Percentiles rank a stretch among this genome's conserved stretches.
These are phyloP conservation scores for Aspergillus flavus DNA, from an alignment of 2,329 filamentous ascomycete species.

Conservation along the genomic window DNA sequence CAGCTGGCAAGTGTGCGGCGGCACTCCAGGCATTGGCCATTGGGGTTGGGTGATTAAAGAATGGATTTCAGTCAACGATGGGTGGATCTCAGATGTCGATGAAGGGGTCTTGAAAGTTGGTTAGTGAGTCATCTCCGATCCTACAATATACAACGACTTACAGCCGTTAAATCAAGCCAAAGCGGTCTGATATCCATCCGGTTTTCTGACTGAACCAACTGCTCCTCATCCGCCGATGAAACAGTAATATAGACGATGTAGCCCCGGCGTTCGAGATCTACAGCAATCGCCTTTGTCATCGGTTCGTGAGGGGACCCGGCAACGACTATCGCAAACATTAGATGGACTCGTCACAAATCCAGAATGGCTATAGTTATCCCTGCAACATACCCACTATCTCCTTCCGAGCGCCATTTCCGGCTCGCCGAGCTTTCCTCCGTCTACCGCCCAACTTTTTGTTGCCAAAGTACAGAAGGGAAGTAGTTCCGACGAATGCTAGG, in stretches of 20 bases:
- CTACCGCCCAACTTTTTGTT: conserved; percentile 61
- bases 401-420: conserved; percentile 78
- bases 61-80: conserved; percentile 73
- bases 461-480: conserved; percentile 59
- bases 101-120: conserved; percentile 57
- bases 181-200: conserved; percentile 80
- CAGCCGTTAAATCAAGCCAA: conserved; percentile 72
- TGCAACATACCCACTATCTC: conserved; percentile 68
- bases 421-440: conserved; percentile 75
- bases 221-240: conserved; percentile 81
- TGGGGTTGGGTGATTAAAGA: conserved; percentile 73
- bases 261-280: conserved; percentile 86
- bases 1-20: conserved; percentile 73
- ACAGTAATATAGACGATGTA: conserved; percentile 94
- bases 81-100: conserved; percentile 57
- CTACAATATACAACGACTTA: conserved; percentile 22
- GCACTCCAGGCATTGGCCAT: conserved; percentile 73
- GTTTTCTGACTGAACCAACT: conserved; percentile 73
- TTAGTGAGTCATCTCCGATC: conserved; percentile 7
- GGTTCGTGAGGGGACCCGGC: conserved; percentile 86
- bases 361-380: conserved; percentile 14
- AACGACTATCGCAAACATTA: conserved; percentile 61
- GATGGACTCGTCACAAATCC: background rate
- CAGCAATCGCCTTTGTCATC: conserved; percentile 76
- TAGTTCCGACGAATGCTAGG: conserved; percentile 70